Percentiles rank a stretch among this genome's conserved stretches.
Evolutionary conservation across 2,329 filamentous ascomycete species (phyloP).

Genomic region (Clarireedia hainanense): DNA sequence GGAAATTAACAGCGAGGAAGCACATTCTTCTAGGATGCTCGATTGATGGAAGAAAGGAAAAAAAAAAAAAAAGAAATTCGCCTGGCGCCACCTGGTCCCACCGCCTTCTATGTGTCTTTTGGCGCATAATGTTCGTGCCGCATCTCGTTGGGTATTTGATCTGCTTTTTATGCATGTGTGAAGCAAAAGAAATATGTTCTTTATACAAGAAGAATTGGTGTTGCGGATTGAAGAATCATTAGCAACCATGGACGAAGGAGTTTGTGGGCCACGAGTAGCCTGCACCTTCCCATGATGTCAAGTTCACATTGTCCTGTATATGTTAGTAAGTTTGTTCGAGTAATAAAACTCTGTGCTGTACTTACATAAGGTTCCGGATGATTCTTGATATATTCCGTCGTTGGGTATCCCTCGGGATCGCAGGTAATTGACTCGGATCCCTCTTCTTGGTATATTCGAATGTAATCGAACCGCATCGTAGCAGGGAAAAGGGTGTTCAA

Average conservation of each 20-base stretch:
- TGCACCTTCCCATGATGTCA: slow-evolving; percentile 49
- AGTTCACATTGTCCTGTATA: slow-evolving; percentile 46
- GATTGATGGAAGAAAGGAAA: slow-evolving; percentile 5
- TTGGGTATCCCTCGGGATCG: slow-evolving; percentile 59
- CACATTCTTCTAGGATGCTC: slow-evolving; percentile 5
- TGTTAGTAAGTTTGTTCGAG: slow-evolving; percentile 7
- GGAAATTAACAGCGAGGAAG: slow-evolving; percentile 5
- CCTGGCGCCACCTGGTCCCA: slow-evolving; percentile 6
- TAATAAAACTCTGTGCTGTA: slow-evolving; percentile 31
- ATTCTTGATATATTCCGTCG: slow-evolving; percentile 56
- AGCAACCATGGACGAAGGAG: slow-evolving; percentile 49
- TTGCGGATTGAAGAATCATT: slow-evolving; percentile 3
- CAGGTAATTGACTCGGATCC: slow-evolving; percentile 53
- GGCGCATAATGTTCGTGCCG: slow-evolving; percentile 6
- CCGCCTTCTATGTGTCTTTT: slow-evolving; percentile 12
- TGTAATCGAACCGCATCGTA: slow-evolving; percentile 60
- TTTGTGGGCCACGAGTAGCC: slow-evolving; percentile 55
- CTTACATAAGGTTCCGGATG: slow-evolving; percentile 48
- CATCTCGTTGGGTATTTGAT: slow-evolving; percentile 9
- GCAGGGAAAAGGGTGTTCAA: slow-evolving; percentile 50
- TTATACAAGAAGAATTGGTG: slow-evolving; percentile 15
- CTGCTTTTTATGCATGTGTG: slow-evolving; percentile 6
- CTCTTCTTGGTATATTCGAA: slow-evolving; percentile 57
- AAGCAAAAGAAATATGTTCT: slow-evolving; percentile 11
- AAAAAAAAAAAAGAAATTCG: background rate